Evolutionary conservation across 2,329 filamentous ascomycete species (phyloP), one percentile per base, ranked within the genome.

Genomic region (Aspergillus ustus): DNA sequence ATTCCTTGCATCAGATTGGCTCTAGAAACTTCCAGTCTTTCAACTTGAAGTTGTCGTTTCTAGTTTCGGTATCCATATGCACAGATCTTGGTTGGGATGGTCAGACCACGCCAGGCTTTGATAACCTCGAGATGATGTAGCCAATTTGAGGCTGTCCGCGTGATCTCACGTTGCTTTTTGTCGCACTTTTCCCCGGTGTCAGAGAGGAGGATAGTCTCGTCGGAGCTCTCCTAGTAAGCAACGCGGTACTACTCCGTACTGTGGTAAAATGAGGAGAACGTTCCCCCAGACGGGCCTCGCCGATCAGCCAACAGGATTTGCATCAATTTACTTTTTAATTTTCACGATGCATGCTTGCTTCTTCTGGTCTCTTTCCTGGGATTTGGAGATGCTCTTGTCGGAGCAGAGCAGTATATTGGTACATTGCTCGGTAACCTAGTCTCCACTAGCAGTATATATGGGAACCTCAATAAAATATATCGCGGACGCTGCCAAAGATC

Each of bases 111-210:
- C 43, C 37, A 7, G n/a, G 40, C 28, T 15, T 57, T n/a, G 48
- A 52, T 52, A 43, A 40, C 48, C 22, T 53, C 19, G 11, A n/a
- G 29, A 52, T 59, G 56, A 59, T 52, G 49, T 49, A 44, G 49
- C 34, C 29, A 34, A 50, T 53, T 56, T 45, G 52, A 52, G 56
- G 52, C 54, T 61, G 62, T 43, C 59, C 62, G 55, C 62, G 62
- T 64, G 62, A 64, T 57, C 51, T 58, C 46, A 56, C 55, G 29
- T 59, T 64, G 52, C 56, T 64, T 63, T 48, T 61, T 53, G 37
- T 19, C 46, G 51, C 44, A 46, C 49, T 22, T 53, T 53, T 57
- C 53, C 48, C 49, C 59, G 59, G 53, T 61, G 59, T 57, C 40
- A 61, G 53, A 57, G 59, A 61, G 25, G 53, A 61, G 59, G 22